Evolutionary conservation across 2,329 filamentous ascomycete genomes (phyloP).

Genomic region (Neofusicoccum laricinum): DNA sequence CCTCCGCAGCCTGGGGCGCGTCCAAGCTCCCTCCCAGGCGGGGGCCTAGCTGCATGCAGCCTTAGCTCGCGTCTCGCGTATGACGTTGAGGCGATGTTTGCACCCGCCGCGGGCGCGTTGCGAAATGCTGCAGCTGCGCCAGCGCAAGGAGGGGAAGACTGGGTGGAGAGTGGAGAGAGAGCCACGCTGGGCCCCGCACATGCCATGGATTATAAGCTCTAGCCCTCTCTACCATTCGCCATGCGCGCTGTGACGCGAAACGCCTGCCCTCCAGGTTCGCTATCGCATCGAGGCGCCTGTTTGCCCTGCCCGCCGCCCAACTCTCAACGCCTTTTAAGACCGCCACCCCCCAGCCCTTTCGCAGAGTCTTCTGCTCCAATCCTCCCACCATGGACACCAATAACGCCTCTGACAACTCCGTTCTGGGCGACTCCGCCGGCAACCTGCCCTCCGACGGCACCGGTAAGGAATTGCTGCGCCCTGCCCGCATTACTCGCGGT

Average conservation of each 20-base stretch:
- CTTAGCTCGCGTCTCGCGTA: neutral
- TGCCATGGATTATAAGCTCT: slow-evolving; percentile 1
- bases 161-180: slow-evolving; percentile 9
- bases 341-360: slow-evolving; percentile 1
- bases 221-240: neutral
- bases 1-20: neutral
- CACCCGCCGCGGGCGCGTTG: slow-evolving; percentile 2
- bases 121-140: slow-evolving; percentile 8
- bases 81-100: slow-evolving; percentile 14
- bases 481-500: slow-evolving; percentile 6
- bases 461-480: slow-evolving; percentile 48
- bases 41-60: slow-evolving; percentile 10
- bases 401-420: slow-evolving; percentile 44
- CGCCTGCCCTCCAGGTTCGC: neutral
- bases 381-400: slow-evolving; percentile 30
- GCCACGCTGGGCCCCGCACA: slow-evolving; percentile 6
- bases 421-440: slow-evolving; percentile 44
- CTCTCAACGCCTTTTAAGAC: slow-evolving; percentile 13
- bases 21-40: slow-evolving; percentile 6
- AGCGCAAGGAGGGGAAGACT: slow-evolving; percentile 5
- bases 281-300: slow-evolving; percentile 11
- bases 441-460: slow-evolving; percentile 67
- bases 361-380: neutral
- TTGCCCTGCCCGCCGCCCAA: slow-evolving; percentile 2
- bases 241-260: slow-evolving; percentile 6